phyloP scores from a whole-genome alignment of 352 stramenopile genomes.

The Phytophthora capsici region DNA sequence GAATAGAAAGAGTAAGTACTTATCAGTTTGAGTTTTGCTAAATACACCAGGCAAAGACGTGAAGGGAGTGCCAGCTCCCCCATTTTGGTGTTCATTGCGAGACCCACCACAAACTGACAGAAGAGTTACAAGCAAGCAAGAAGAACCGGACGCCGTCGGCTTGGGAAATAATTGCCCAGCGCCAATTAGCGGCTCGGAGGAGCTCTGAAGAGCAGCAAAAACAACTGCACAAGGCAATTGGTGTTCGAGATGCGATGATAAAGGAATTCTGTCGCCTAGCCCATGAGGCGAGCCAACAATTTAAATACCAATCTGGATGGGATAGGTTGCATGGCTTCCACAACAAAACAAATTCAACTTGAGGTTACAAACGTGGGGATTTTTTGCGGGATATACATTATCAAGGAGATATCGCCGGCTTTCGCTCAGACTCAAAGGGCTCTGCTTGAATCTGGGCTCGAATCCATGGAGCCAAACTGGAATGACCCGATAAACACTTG shows the following conservation, averaged over 20 bases:
- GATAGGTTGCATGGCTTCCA: neutral
- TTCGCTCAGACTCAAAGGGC: slow-evolving; percentile 9
- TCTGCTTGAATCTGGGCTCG: neutral
- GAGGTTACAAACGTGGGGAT: slow-evolving; percentile 5
- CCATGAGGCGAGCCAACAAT: neutral
- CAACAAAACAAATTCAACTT: slow-evolving; percentile 5
- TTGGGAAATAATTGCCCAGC: slow-evolving; percentile 9
- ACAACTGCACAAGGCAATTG: slow-evolving; percentile 3
- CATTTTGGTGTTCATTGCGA: too few species aligned
- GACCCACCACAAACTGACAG: too few species aligned
- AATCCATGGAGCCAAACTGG: slow-evolving; percentile 10
- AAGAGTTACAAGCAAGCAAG: neutral
- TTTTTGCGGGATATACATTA: slow-evolving; percentile 1
- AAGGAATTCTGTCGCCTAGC: neutral
- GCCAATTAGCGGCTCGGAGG: slow-evolving; percentile 2
- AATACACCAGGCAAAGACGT: too few species aligned
- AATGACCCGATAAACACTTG: neutral
- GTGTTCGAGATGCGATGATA: neutral
- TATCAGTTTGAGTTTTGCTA: too few species aligned
- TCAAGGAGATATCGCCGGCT: slow-evolving; percentile 4
- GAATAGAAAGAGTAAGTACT: too few species aligned
- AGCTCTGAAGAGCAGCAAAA: neutral
- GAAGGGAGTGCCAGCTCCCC: too few species aligned
- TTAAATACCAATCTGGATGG: neutral
- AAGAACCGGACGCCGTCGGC: neutral